These are phyloP conservation scores for Acer saccharum DNA, from an alignment of 345 rosid genomes.

Conservation along the genomic window DNA sequence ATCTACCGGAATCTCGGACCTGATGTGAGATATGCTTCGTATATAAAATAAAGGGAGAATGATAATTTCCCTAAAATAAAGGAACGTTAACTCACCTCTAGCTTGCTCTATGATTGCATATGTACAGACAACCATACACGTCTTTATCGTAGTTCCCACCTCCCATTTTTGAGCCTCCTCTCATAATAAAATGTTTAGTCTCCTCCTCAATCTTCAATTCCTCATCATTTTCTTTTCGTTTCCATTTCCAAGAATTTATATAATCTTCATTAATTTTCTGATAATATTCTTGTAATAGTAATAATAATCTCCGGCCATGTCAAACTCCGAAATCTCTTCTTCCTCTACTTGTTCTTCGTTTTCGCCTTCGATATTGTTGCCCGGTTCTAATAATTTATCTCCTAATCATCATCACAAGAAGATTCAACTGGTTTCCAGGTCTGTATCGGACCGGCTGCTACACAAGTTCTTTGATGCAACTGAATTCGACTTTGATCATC, in stretches of 20 bases:
- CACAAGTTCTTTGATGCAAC: constrained; percentile 61
- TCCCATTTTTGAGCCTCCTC: not conserved
- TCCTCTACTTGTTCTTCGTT: constrained; percentile 37
- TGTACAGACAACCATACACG: constrained; percentile 46
- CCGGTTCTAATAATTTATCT: not conserved
- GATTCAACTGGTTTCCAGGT: constrained; percentile 56
- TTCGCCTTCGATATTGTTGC: constrained; percentile 1
- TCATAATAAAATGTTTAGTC: not conserved
- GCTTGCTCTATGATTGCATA: constrained; percentile 29
- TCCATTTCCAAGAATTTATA: too few relatives aligned
- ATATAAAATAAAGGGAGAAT: too few relatives aligned
- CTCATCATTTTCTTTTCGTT: not conserved
- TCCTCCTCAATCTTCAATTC: not conserved
- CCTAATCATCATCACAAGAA: constrained; percentile 25
- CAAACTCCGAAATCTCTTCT: constrained; percentile 34
- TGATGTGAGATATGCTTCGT: too few relatives aligned
- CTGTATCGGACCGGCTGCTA: constrained; percentile 64
- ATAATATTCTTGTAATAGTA: too few relatives aligned
- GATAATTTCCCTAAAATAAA: too few relatives aligned
- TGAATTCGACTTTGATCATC: constrained; percentile 62
- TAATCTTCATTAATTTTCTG: too few relatives aligned
- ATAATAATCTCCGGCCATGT: constrained; percentile 17
- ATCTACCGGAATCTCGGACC: too few relatives aligned
- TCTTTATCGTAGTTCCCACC: constrained; percentile 37
- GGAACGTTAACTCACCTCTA: too few relatives aligned